These are phyloP conservation scores for Eimeria acervulina DNA, from an alignment of 169 alveolate genomes.

Conservation along the genomic window DNA sequence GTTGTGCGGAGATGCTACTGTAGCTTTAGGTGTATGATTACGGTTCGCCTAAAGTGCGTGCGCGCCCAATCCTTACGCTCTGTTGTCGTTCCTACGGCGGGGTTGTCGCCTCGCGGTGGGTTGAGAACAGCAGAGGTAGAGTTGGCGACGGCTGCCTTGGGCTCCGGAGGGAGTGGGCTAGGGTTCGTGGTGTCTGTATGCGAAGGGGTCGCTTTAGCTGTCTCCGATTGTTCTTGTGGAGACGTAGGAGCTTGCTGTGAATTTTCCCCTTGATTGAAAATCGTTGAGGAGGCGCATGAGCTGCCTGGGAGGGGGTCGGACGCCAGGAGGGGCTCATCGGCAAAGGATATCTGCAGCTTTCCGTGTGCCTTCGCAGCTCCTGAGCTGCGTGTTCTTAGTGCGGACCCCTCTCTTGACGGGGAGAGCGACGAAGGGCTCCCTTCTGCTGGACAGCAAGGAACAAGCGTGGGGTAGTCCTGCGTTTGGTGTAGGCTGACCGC, in stretches of 20 bases:
- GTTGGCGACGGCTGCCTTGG: neutral
- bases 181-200: neutral
- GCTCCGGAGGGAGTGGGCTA: neutral
- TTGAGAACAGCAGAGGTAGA: neutral
- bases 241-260: neutral
- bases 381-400: neutral
- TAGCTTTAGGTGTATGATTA: neutral
- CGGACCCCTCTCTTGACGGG: neutral
- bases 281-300: neutral
- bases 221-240: neutral
- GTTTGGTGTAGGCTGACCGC: neutral
- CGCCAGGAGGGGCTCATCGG: neutral
- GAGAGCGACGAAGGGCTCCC: neutral
- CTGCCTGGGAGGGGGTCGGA: constrained; percentile 9
- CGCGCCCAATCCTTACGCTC: neutral
- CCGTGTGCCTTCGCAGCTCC: neutral
- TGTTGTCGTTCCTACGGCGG: neutral
- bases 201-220: neutral
- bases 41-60: neutral
- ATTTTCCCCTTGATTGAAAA: neutral
- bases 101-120: neutral
- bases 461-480: neutral
- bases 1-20: neutral
- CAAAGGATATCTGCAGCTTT: constrained; percentile 11
- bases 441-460: neutral